Base-by-base conservation (phyloP, 139 green algal genomes). In the Diplosphaera chodatii region DNA sequence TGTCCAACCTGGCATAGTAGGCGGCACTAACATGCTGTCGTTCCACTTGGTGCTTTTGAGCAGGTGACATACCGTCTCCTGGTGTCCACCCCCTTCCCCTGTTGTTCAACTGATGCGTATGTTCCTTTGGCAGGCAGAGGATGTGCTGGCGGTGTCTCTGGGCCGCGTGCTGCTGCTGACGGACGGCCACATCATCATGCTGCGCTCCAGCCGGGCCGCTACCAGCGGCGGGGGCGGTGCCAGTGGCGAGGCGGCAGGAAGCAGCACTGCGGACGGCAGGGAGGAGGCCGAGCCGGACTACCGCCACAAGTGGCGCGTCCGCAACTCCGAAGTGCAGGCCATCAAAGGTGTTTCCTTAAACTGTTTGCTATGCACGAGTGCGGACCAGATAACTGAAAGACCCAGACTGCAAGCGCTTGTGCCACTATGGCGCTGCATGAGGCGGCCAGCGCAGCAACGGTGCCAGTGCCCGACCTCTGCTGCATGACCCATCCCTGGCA, bases 161-260 rank as follows among this genome's bases (percentile, higher is more conserved):
- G 80, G 73, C 1, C 84, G 90, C 30, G 80, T 93, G 28, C 71
- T 95, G 72, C 76, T 96, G 73, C 79, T 96, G 33, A 94, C 87
- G 6, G 69, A 83, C 69, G 68, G 29, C 0, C 89, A 96, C 71
- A 67, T 96, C 25, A 82, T 82, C 16, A 92, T 93, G 80, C 68
- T 94, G 56, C 71, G 71, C 10, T 68, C 69, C 23, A 74, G 69
- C 48, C 3, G 16, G 13, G 4, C 8, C 16, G 48, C 16, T 18
- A 18, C 16, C 48, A 59, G 48, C 48, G 3, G 48, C 48, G 48
- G 48, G 3, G 48, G 48, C 18, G 48, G 16, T 18, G 37, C 10
- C 37, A 13, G 37, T 13, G 37, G 37, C 37, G 37, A 48, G 37
- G 37, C 37, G 32, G 70, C 77, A 67, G n/a, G n/a, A n/a, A n/a